Percentiles rank a stretch among this genome's conserved stretches.
Evolutionary conservation across 177 flowering plant genomes (phyloP).

Genomic region (Telopea speciosissima): DNA sequence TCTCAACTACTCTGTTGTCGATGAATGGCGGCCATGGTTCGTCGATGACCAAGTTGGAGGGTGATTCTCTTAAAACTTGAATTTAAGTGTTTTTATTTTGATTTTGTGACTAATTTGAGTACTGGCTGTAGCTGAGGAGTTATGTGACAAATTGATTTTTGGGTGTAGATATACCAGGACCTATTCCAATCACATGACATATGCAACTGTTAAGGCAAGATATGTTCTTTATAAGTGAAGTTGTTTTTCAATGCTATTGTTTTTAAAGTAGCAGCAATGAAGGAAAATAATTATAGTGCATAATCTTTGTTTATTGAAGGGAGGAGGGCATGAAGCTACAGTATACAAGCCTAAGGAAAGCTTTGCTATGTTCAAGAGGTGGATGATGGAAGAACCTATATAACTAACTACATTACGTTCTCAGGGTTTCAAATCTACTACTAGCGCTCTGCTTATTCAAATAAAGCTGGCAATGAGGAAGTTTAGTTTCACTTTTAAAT

Average conservation of each 20-base stretch:
- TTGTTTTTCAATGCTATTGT: too few relatives aligned
- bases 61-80: conserved; percentile 7
- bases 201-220: too few relatives aligned
- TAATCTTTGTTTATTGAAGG: conserved; percentile 18
- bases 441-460: too few relatives aligned
- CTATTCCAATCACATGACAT: too few relatives aligned
- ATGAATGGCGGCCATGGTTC: conserved; percentile 37
- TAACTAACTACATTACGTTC: conserved; percentile 5
- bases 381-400: conserved; percentile 23
- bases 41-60: conserved; percentile 37
- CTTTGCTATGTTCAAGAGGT: conserved; percentile 31
- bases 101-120: not conserved
- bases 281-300: not conserved
- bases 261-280: too few relatives aligned
- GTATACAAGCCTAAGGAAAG: conserved; percentile 35
- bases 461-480: too few relatives aligned
- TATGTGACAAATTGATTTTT: too few relatives aligned
- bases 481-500: too few relatives aligned
- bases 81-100: too few relatives aligned
- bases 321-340: conserved; percentile 48
- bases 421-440: not conserved
- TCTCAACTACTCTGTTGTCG: conserved; percentile 23
- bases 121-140: too few relatives aligned
- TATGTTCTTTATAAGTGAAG: too few relatives aligned
- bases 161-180: conserved; percentile 29